These are phyloP conservation scores for Pythium rishiriense DNA, from an alignment of 352 stramenopile species.

Conservation along the genomic window DNA sequence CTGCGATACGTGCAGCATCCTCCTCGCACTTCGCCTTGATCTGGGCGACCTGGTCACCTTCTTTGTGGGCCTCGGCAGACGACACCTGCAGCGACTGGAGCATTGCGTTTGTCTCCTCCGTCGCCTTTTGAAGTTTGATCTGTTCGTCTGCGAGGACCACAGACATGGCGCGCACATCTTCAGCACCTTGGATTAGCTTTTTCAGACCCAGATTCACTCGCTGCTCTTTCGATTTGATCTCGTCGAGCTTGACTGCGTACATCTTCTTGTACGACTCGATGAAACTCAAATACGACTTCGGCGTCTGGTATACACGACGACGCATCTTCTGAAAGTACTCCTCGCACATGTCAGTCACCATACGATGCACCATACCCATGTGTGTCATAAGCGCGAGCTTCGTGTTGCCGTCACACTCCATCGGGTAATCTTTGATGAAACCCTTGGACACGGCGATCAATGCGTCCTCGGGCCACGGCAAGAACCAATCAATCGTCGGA, in stretches of 20 bases:
- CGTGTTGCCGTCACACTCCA: conserved; percentile 91
- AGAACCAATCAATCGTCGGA: conserved; percentile 99
- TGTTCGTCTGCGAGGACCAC: conserved; percentile 96
- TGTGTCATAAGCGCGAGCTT: conserved; percentile 94
- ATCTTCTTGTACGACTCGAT: conserved; percentile 98
- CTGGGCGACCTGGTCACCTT: conserved; percentile 94
- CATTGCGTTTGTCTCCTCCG: conserved; percentile 97
- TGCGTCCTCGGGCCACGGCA: conserved; percentile 98
- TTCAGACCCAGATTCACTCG: conserved; percentile 96
- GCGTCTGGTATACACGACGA: conserved; percentile 97
- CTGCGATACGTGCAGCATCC: conserved; percentile 93
- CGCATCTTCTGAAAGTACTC: conserved; percentile 99
- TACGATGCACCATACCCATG: conserved; percentile 98
- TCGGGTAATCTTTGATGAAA: conserved; percentile 96
- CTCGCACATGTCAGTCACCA: conserved; percentile 97
- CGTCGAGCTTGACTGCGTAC: conserved; percentile 93
- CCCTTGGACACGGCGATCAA: conserved; percentile 96
- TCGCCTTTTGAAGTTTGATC: conserved; percentile 96
- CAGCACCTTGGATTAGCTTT: conserved; percentile 97
- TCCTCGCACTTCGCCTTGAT: conserved; percentile 98
- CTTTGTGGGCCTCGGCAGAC: conserved; percentile 95
- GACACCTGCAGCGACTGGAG: conserved; percentile 95
- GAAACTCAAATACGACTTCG: conserved; percentile 98
- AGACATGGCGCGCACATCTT: conserved; percentile 98
- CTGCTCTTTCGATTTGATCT: conserved; percentile 96